These are phyloP conservation scores for Scenedesmus sp. DNA, from an alignment of 163 green algal genomes.

Conservation along the genomic window DNA sequence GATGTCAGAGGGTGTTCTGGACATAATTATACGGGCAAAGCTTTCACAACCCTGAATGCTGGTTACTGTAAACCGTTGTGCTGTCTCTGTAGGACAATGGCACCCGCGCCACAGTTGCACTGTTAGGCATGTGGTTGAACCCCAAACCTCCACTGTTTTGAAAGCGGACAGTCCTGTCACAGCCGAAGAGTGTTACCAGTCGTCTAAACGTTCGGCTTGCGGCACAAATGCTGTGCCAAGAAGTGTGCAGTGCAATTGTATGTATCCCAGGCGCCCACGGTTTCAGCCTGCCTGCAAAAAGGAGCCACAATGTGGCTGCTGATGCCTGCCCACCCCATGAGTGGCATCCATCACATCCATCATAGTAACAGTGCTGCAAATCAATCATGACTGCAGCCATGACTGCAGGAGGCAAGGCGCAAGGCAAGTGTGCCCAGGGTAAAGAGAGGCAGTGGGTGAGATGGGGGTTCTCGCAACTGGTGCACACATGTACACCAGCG, in stretches of 20 bases:
- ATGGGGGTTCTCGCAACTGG: neutral
- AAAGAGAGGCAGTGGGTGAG: neutral
- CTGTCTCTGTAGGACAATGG: too few species aligned
- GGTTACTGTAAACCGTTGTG: too few species aligned
- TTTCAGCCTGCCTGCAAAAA: neutral
- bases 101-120: neutral
- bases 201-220: neutral
- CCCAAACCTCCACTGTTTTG: neutral
- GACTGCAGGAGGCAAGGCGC: neutral
- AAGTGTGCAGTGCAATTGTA: neutral
- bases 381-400: too few species aligned
- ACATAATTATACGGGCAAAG: too few species aligned
- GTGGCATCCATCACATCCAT: neutral
- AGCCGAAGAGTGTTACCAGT: neutral
- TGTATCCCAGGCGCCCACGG: neutral
- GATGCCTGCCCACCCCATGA: neutral
- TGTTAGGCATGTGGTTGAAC: neutral
- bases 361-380: neutral
- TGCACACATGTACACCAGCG: neutral
- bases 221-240: constrained; percentile 8
- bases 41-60: too few species aligned
- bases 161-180: neutral
- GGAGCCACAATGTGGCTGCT: neutral
- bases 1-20: neutral
- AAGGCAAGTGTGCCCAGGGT: neutral